Conservation (phyloP, 2,329 filamentous ascomycete genomes). For the Pestalotiopsis sp. region DNA sequence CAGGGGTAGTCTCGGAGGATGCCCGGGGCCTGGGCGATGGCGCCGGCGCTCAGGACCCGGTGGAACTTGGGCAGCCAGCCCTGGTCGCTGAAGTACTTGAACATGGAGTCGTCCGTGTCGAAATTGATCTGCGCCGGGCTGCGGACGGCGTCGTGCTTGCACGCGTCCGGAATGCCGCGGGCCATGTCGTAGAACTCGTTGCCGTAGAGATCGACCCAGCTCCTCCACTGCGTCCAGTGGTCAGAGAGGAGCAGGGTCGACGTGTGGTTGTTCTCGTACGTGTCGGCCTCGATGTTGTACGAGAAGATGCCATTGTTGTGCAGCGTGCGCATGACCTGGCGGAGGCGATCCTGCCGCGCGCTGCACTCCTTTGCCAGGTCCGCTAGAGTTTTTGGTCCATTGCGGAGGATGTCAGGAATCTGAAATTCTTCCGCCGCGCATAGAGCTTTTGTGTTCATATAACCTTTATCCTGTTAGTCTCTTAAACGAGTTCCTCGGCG, state of each 20-base stretch:
- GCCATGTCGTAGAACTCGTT: conserved; percentile 48
- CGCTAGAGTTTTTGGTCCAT: conserved; percentile 22
- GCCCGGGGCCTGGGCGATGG: conserved; percentile 39
- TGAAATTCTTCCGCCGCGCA: conserved; percentile 31
- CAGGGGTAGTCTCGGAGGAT: conserved; percentile 45
- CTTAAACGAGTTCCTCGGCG: conserved; percentile 7
- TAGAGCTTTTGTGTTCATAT: conserved; percentile 33
- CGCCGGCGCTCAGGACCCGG: conserved; percentile 38
- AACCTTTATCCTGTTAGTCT: conserved; percentile 15
- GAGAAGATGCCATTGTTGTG: conserved; percentile 39
- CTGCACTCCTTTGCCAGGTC: conserved; percentile 20
- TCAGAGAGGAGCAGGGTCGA: conserved; percentile 36
- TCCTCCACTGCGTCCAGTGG: conserved; percentile 48
- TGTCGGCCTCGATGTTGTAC: conserved; percentile 28
- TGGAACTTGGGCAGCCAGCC: conserved; percentile 39
- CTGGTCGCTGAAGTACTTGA: conserved; percentile 37
- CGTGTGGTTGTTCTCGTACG: conserved; percentile 36
- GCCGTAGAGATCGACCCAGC: conserved; percentile 46
- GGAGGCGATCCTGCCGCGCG: conserved; percentile 30
- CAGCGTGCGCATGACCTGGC: conserved; percentile 34
- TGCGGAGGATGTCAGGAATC: conserved; percentile 33
- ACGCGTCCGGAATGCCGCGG: conserved; percentile 37
- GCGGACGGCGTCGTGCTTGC: conserved; percentile 24
- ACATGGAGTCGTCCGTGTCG: conserved; percentile 43
- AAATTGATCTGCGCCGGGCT: conserved; percentile 41